phyloP scores from a whole-genome alignment of 1,284 basidiomycete species.

The Takashimella tepidaria region DNA sequence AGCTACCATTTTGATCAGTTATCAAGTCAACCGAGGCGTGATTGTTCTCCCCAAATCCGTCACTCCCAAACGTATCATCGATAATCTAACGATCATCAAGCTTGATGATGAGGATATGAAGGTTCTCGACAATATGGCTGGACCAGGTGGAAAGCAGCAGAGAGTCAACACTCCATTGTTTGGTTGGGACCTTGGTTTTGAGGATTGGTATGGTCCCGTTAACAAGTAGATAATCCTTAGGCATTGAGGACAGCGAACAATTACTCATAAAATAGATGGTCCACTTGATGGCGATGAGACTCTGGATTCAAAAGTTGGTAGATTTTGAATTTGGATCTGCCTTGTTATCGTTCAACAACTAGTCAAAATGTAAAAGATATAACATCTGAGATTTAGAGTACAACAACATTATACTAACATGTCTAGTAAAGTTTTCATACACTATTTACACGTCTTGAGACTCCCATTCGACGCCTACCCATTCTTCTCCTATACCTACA shows the following conservation, averaged over 20 bases:
- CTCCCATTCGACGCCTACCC: constrained; percentile 49
- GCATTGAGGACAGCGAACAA: too few relatives aligned
- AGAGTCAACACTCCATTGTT: constrained; percentile 35
- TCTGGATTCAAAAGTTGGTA: too few relatives aligned
- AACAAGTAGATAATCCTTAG: too few relatives aligned
- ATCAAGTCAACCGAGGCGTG: constrained; percentile 51
- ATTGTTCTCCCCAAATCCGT: constrained; percentile 35
- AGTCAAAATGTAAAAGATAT: too few relatives aligned
- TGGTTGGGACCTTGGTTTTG: constrained; percentile 34
- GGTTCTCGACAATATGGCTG: constrained; percentile 50
- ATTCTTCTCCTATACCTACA: constrained; percentile 46
- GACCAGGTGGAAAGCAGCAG: constrained; percentile 46
- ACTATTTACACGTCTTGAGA: too few relatives aligned
- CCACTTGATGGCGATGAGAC: too few relatives aligned
- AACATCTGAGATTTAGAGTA: too few relatives aligned
- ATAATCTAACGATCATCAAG: constrained; percentile 1
- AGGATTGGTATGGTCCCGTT: constrained; percentile 28
- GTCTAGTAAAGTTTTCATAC: too few relatives aligned
- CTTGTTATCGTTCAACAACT: too few relatives aligned
- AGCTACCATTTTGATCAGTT: constrained; percentile 50
- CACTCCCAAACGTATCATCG: background rate
- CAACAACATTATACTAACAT: too few relatives aligned
- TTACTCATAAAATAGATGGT: too few relatives aligned
- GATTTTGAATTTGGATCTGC: too few relatives aligned
- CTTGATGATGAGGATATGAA: background rate